phyloP scores from a whole-genome alignment of 441 rosid species.

The Gossypium gossypioides region DNA sequence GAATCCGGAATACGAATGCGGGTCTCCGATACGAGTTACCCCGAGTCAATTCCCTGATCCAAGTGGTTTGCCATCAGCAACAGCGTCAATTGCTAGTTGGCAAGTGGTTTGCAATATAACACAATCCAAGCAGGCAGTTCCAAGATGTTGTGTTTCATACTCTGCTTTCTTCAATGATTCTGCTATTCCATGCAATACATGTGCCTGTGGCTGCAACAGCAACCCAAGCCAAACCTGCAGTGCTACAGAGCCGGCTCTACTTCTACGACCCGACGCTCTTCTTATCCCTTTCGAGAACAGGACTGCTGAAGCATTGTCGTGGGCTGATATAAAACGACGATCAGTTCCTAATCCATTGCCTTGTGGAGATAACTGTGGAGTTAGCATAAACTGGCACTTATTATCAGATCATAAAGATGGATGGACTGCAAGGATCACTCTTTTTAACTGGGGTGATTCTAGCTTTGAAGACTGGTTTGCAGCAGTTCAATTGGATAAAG shows the following conservation, averaged over 20 bases:
- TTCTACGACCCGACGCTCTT: conserved; percentile 28
- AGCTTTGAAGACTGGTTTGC: conserved; percentile 35
- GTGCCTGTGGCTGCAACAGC: conserved; percentile 44
- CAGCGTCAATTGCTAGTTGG: conserved; percentile 42
- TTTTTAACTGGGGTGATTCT: conserved; percentile 45
- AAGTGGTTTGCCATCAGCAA: conserved; percentile 32
- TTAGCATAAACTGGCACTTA: conserved; percentile 46
- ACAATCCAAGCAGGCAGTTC: conserved; percentile 20
- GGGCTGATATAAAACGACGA: conserved; percentile 28
- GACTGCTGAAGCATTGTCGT: conserved; percentile 24
- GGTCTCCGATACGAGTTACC: conserved; percentile 38
- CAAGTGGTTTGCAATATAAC: conserved; percentile 49
- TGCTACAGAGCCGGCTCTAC: conserved; percentile 29
- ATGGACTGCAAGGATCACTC: conserved; percentile 42
- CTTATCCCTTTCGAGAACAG: conserved; percentile 46
- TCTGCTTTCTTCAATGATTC: conserved; percentile 49
- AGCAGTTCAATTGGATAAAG: conserved; percentile 34
- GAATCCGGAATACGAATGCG: conserved; percentile 36
- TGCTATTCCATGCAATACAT: conserved; percentile 41
- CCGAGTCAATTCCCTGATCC: conserved; percentile 37
- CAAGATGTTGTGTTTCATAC: conserved; percentile 47
- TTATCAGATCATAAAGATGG: conserved; percentile 34
- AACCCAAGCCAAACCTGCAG: conserved; percentile 29
- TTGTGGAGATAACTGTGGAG: conserved; percentile 51
- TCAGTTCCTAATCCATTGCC: conserved; percentile 41